phyloP scores from a whole-genome alignment of 2,329 filamentous ascomycete genomes.

The Pseudogymnoascus sp. region DNA sequence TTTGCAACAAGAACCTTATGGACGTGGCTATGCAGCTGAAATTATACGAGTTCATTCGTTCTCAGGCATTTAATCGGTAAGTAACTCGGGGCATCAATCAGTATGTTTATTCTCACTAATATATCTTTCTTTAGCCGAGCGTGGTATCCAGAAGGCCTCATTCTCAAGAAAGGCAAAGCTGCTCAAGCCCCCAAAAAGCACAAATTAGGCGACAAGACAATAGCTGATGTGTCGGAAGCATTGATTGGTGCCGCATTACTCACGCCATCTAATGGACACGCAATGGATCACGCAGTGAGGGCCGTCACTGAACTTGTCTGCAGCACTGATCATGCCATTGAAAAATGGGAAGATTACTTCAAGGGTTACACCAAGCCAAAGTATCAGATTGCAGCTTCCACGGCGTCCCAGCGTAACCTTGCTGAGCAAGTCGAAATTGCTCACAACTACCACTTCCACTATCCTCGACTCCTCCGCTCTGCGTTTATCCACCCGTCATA shows the following conservation, averaged over 20 bases:
- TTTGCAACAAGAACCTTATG: conserved; percentile 88
- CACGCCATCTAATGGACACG: conserved; percentile 30
- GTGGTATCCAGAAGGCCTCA: conserved; percentile 82
- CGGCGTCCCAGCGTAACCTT: conserved; percentile 60
- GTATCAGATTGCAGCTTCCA: conserved; percentile 57
- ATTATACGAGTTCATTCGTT: conserved; percentile 70
- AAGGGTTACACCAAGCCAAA: conserved; percentile 56
- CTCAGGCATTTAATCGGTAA: conserved; percentile 66
- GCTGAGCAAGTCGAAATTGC: conserved; percentile 51
- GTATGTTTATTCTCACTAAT: background rate
- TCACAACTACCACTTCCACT: conserved; percentile 59
- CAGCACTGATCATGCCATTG: conserved; percentile 60
- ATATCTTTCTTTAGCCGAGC: conserved; percentile 41
- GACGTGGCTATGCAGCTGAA: conserved; percentile 58
- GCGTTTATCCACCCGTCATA: conserved; percentile 87
- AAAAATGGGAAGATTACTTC: conserved; percentile 64
- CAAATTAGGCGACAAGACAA: conserved; percentile 72
- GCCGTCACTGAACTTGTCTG: conserved; percentile 63
- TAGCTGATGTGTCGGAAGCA: conserved; percentile 91
- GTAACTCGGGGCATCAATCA: conserved; percentile 14
- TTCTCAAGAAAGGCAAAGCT: conserved; percentile 64
- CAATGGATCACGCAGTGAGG: conserved; percentile 50
- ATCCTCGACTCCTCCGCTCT: conserved; percentile 68
- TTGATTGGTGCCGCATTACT: conserved; percentile 79
- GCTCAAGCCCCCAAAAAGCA: conserved; percentile 49